These are phyloP conservation scores for Tetrahymena elliotti DNA, from an alignment of 73 alveolate species.

Conservation along the genomic window DNA sequence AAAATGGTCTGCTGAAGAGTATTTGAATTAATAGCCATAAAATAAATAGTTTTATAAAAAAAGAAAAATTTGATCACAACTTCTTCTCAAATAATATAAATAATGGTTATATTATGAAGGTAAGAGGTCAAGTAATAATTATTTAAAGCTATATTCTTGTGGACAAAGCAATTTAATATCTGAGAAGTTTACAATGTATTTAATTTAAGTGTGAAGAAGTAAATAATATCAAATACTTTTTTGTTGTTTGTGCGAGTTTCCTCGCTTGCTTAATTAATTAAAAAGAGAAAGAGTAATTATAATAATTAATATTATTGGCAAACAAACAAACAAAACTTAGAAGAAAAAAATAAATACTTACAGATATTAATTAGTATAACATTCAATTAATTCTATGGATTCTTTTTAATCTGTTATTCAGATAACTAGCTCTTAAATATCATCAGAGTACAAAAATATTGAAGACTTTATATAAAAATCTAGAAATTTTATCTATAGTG, in stretches of 20 bases:
- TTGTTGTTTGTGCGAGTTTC: not conserved
- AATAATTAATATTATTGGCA: not conserved
- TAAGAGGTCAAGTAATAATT: not conserved
- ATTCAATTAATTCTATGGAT: not conserved
- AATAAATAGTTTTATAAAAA: too few relatives aligned
- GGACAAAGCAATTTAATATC: not conserved
- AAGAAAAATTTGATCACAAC: too few relatives aligned
- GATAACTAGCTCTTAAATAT: not conserved
- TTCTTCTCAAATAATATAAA: not conserved
- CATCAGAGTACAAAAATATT: not conserved
- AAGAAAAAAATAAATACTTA: not conserved
- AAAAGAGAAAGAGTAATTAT: not conserved
- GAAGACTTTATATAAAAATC: not conserved
- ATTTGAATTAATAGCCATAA: not conserved
- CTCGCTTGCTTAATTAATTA: not conserved
- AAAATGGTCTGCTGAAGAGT: not conserved
- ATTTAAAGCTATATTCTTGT: not conserved
- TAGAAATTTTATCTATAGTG: not conserved
- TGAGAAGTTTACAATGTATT: not conserved
- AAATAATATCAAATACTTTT: not conserved
- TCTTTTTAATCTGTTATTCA: not conserved
- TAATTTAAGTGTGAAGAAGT: not conserved
- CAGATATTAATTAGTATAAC: not conserved
- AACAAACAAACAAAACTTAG: not conserved
- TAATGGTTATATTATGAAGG: not conserved